phyloP scores from a whole-genome alignment of 495 filamentous ascomycete genomes.

The Aspergillus cavernicola region DNA sequence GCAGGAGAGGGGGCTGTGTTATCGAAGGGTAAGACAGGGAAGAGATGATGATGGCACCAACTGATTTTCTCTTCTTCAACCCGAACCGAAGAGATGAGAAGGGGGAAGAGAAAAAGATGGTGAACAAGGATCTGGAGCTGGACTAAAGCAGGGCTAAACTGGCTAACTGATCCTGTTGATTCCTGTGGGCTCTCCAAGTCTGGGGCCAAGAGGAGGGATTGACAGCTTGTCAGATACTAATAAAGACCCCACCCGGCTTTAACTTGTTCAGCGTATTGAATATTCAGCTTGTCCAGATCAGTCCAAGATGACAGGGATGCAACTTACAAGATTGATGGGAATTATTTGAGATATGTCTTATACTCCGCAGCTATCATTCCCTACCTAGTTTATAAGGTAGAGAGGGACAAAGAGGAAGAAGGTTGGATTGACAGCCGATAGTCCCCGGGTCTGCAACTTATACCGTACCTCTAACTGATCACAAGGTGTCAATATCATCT shows the following conservation, averaged over 20 bases:
- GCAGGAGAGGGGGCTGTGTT: neutral
- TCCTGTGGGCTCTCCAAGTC: neutral
- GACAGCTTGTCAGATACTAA: constrained; percentile 18
- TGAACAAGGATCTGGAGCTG: constrained; percentile 9
- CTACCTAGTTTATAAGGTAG: no score
- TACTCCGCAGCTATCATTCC: no score
- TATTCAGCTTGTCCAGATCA: constrained; percentile 12
- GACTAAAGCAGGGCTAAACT: constrained; percentile 13
- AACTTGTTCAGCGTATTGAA: constrained; percentile 4
- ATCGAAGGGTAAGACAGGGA: neutral
- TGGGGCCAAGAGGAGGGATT: constrained; percentile 18
- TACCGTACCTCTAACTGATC: no score
- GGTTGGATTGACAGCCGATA: no score
- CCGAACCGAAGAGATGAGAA: neutral
- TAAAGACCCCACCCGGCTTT: constrained; percentile 17
- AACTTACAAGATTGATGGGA: no score
- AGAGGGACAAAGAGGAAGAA: no score
- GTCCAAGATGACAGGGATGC: constrained; percentile 10
- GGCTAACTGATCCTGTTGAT: constrained; percentile 13
- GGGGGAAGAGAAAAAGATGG: constrained; percentile 10
- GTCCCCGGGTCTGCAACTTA: no score
- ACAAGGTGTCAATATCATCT: no score
- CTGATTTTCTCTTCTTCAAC: neutral
- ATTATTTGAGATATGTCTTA: no score
- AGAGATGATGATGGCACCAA: neutral